A percentile compares a stretch with the other conserved stretches of the same genome.
phyloP scores from a whole-genome alignment of 192 early-diverging fungal species.

The Martensiomyces pterosporus region DNA sequence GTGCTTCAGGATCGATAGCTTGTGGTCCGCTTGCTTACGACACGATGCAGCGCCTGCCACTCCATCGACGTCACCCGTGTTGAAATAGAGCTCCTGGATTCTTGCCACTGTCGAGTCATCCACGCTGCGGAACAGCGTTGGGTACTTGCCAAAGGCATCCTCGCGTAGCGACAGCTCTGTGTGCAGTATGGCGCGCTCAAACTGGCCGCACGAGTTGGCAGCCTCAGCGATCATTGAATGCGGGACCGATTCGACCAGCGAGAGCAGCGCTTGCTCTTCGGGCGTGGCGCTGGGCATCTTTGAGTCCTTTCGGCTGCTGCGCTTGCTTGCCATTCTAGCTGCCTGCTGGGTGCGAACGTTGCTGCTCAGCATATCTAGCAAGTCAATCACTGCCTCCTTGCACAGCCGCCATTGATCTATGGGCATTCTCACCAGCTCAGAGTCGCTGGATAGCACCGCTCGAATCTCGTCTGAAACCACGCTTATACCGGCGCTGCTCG shows the following conservation, averaged over 20 bases:
- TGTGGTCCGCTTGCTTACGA: conserved; percentile 26
- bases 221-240: conserved; percentile 19
- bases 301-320: conserved; percentile 24
- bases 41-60: conserved; percentile 37
- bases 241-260: conserved; percentile 14
- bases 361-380: conserved; percentile 26
- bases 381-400: conserved; percentile 29
- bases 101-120: conserved; percentile 26
- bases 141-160: conserved; percentile 12
- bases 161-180: conserved; percentile 33
- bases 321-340: conserved; percentile 12
- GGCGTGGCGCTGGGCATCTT: conserved; percentile 10
- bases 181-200: conserved; percentile 35
- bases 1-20: conserved; percentile 30
- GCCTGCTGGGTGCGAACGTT: conserved; percentile 31
- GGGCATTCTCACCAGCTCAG: conserved; percentile 3
- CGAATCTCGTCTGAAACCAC: conserved; percentile 15
- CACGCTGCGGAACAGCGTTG: conserved; percentile 30
- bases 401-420: conserved; percentile 38
- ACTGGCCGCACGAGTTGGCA: conserved; percentile 32
- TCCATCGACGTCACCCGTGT: conserved; percentile 44
- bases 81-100: conserved; percentile 45
- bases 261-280: conserved; percentile 21
- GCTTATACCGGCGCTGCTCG: too few relatives aligned
- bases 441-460: conserved; percentile 20